Conservation (phyloP, 805 yeast genomes). For the Candida oleophila region DNA sequence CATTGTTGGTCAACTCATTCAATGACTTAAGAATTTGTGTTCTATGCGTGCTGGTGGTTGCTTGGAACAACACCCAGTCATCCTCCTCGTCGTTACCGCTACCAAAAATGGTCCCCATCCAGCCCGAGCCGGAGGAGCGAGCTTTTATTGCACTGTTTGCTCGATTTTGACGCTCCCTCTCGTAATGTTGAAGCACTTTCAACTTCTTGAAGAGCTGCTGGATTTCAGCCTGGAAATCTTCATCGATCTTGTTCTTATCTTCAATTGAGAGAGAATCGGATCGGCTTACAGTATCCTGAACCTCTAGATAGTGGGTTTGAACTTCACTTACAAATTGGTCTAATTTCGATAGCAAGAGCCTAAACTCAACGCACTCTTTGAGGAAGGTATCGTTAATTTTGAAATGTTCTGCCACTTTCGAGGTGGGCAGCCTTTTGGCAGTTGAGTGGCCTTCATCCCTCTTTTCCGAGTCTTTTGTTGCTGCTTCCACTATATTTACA, state of each 20-base stretch:
- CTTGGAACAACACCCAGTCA: constrained; percentile 30
- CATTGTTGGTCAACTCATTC: constrained; percentile 39
- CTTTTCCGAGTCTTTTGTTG: background rate
- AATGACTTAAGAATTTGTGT: constrained; percentile 50
- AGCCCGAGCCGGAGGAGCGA: background rate
- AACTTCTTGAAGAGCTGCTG: constrained; percentile 53
- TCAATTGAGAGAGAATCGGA: constrained; percentile 31
- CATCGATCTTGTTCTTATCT: constrained; percentile 57
- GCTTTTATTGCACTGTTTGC: constrained; percentile 4
- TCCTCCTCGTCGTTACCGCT: constrained; percentile 35
- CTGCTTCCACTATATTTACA: constrained; percentile 41
- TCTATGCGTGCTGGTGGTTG: constrained; percentile 44
- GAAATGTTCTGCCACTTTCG: constrained; percentile 7
- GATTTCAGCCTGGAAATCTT: constrained; percentile 50
- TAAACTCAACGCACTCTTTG: constrained; percentile 38
- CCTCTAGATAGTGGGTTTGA: constrained; percentile 24
- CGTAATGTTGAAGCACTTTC: constrained; percentile 51
- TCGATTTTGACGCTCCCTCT: constrained; percentile 39
- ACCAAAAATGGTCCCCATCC: constrained; percentile 8
- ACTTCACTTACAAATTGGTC: constrained; percentile 27
- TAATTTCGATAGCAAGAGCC: constrained; percentile 29
- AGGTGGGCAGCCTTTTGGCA: background rate
- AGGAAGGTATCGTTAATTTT: constrained; percentile 37
- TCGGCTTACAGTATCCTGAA: constrained; percentile 6
- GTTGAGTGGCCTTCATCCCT: background rate